A percentile compares a stretch with the other conserved stretches of the same genome.
These are phyloP conservation scores for Orbilia ellipsospora DNA, from an alignment of 2,329 filamentous ascomycete species.

Conservation along the genomic window DNA sequence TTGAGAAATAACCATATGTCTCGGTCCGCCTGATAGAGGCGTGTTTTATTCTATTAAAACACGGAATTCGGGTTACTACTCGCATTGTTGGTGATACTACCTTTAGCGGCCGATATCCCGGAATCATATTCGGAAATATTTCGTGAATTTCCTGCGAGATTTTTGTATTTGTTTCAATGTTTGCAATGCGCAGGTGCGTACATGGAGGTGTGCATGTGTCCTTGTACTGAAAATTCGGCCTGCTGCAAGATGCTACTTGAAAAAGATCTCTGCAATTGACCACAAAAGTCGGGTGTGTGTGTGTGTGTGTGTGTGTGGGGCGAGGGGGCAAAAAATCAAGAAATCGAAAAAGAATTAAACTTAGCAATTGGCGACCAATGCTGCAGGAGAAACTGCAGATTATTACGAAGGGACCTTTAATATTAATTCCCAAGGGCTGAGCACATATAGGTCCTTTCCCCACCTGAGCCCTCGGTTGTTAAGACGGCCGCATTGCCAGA, in stretches of 20 bases:
- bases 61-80: too few species aligned
- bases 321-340: neutral
- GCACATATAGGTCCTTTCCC: neutral
- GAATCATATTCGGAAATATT: slow-evolving; percentile 51
- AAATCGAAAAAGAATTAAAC: neutral
- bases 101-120: slow-evolving; percentile 4
- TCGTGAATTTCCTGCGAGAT: neutral
- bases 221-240: too few species aligned
- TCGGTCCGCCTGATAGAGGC: too few species aligned
- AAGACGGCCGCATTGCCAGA: neutral
- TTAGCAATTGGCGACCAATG: slow-evolving; percentile 5
- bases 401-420: too few species aligned
- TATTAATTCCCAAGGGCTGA: neutral
- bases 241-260: too few species aligned
- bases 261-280: neutral
- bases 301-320: neutral
- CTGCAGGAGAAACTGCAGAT: too few species aligned
- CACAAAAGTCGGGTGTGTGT: neutral
- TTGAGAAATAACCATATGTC: too few species aligned
- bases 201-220: too few species aligned
- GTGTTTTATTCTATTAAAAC: too few species aligned
- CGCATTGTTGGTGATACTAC: too few species aligned
- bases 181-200: too few species aligned
- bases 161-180: neutral
- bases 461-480: slow-evolving; percentile 4